Evolutionary conservation across 495 filamentous ascomycete genomes (phyloP), one percentile per base, ranked within the genome.

Genomic region (Halenospora varia): DNA sequence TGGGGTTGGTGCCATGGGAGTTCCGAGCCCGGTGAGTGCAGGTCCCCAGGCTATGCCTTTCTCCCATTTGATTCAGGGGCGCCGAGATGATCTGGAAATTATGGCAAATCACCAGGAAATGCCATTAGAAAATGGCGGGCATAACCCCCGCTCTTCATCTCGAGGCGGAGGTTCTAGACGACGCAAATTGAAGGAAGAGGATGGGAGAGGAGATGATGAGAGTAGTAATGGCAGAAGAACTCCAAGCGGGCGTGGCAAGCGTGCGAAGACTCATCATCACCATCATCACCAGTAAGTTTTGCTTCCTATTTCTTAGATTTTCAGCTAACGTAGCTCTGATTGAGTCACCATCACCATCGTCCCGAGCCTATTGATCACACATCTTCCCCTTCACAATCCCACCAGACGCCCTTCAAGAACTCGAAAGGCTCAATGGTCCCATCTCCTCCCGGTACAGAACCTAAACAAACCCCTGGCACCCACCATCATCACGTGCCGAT

Each of bases 1-100:
- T 70, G 92, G 91, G 42, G 85, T 92, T 4, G 85, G 88, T 25
- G 78, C 82, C 44, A 77, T 79, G 49, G 56, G 56, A 42, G 60
- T 55, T 35, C 56, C 63, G 20, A 66, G 63, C 42, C 64, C 64
- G 19, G 71, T 74, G 48, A 73, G 70, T 26, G 51, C 61, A 11
- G 57, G 51, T 17, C 45, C 58, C 20, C 60, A 56, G 41, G 77
- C 76, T 62, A 62, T 73, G 19, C 74, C 75, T 13, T 81, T 73
- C 51, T 68, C 72, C 10, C 69, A 62, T 24, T 56, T 70, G 1
- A 65, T 69, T 2, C 54, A 73, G 60, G 53, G 68, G 10, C 72
- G 77, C 2, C 72, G 76, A 15, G 78, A 82, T 11, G 80, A 82
- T 18, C 22, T 61, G 10, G 53, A 70, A 19, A 73, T 73, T 20